phyloP scores from a whole-genome alignment of 78 protist species.

The Dictyostelium citrinum region DNA sequence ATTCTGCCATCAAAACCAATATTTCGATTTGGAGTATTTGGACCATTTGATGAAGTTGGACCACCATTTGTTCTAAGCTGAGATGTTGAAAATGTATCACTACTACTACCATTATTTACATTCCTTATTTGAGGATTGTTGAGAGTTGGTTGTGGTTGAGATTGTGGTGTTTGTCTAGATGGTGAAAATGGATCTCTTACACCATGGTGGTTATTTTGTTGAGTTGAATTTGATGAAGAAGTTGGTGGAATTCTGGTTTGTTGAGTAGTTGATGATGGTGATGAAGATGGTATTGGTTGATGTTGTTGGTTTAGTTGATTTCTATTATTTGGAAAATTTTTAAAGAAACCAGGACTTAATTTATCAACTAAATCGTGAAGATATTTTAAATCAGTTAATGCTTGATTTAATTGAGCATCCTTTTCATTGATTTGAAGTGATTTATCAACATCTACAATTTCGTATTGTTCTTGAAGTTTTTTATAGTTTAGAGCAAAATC shows the following conservation, averaged over 20 bases:
- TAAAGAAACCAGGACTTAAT: neutral
- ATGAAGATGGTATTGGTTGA: neutral
- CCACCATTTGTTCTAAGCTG: neutral
- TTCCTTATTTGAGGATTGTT: neutral
- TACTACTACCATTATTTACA: neutral
- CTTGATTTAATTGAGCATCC: neutral
- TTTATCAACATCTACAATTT: neutral
- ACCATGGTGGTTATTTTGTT: neutral
- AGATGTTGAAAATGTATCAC: neutral
- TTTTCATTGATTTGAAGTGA: neutral
- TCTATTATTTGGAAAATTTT: neutral
- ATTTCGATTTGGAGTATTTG: neutral
- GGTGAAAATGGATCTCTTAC: neutral
- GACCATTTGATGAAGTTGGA: neutral
- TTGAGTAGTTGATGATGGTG: neutral
- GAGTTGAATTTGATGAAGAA: neutral
- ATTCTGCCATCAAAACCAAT: neutral
- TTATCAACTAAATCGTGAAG: neutral
- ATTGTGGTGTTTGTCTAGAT: neutral
- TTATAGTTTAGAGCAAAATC: neutral
- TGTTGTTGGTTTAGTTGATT: neutral
- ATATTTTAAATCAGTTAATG: neutral
- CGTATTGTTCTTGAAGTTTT: neutral
- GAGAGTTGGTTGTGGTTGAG: neutral
- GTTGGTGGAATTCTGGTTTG: neutral